phyloP scores from a whole-genome alignment of 2,329 filamentous ascomycete genomes.

The Pseudogymnoascus sp. region DNA sequence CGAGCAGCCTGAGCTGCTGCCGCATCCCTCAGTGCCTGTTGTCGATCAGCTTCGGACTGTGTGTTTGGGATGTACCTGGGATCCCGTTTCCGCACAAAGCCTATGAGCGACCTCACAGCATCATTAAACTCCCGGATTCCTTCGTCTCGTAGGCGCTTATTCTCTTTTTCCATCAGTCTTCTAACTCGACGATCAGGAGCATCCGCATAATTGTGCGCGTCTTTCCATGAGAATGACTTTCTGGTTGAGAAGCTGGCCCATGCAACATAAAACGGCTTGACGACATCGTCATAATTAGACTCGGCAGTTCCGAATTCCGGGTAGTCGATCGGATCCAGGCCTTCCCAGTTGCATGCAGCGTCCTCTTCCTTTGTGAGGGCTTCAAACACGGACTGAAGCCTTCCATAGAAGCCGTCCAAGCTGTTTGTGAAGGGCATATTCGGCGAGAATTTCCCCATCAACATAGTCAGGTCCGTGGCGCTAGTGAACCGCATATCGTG shows the following conservation, averaged over 20 bases:
- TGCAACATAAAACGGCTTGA: slow-evolving; percentile 70
- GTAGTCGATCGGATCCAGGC: slow-evolving; percentile 57
- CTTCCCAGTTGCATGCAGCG: slow-evolving; percentile 64
- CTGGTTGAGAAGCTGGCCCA: slow-evolving; percentile 80
- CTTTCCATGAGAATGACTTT: slow-evolving; percentile 86
- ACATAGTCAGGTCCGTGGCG: slow-evolving; percentile 67
- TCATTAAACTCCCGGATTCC: slow-evolving; percentile 87
- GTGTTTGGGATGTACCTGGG: slow-evolving; percentile 73
- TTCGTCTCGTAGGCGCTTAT: slow-evolving; percentile 75
- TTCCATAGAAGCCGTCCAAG: slow-evolving; percentile 77
- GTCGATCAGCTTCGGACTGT: slow-evolving; percentile 73
- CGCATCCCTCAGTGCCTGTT: slow-evolving; percentile 69
- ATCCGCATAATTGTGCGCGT: slow-evolving; percentile 75
- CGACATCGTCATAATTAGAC: slow-evolving; percentile 69
- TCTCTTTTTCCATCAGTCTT: slow-evolving; percentile 91
- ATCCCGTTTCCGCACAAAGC: slow-evolving; percentile 86
- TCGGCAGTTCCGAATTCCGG: slow-evolving; percentile 75
- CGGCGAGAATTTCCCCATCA: slow-evolving; percentile 76
- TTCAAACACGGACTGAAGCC: slow-evolving; percentile 69
- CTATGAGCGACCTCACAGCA: slow-evolving; percentile 75
- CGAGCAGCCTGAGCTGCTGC: slow-evolving; percentile 79
- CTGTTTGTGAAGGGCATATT: slow-evolving; percentile 75
- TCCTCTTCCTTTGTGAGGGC: slow-evolving; percentile 75
- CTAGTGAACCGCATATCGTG: slow-evolving; percentile 71
- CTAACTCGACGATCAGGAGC: slow-evolving; percentile 80